Evolutionary conservation across 768 basidiomycete species (phyloP).

Genomic region (Dictyophora rubrovolvata): DNA sequence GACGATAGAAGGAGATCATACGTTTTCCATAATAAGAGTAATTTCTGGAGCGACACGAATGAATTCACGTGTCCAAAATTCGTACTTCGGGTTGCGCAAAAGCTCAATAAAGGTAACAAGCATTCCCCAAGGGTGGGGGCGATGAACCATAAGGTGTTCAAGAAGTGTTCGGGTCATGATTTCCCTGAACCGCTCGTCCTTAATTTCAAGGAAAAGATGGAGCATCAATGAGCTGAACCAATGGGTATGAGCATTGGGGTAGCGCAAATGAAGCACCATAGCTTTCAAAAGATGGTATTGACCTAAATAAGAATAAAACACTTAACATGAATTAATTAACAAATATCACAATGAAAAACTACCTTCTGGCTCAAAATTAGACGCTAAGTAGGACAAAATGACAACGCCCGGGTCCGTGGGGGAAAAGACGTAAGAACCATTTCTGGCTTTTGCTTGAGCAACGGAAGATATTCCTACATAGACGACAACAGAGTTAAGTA

Average conservation of each 20-base stretch:
- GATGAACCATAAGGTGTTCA: slow-evolving; percentile 87
- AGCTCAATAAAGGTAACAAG: slow-evolving; percentile 90
- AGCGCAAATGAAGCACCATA: slow-evolving; percentile 91
- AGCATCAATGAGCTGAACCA: slow-evolving; percentile 93
- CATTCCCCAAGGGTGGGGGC: slow-evolving; percentile 95
- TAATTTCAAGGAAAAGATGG: slow-evolving; percentile 74
- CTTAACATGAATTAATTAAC: background rate
- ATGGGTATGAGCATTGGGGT: slow-evolving; percentile 96
- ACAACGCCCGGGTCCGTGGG: slow-evolving; percentile 76
- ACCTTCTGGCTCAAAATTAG: slow-evolving; percentile 89
- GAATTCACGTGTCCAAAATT: slow-evolving; percentile 86
- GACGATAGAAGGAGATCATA: slow-evolving; percentile 30
- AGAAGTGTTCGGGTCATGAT: slow-evolving; percentile 82
- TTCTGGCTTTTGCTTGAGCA: slow-evolving; percentile 78
- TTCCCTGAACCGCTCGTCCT: slow-evolving; percentile 68
- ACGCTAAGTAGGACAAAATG: slow-evolving; percentile 71
- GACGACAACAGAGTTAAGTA: slow-evolving; percentile 92
- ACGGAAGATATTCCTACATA: slow-evolving; percentile 93
- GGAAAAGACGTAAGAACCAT: slow-evolving; percentile 73
- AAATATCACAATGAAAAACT: slow-evolving; percentile 5
- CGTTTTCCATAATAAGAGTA: slow-evolving; percentile 73
- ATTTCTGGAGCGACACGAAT: slow-evolving; percentile 80
- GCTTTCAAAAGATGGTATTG: slow-evolving; percentile 91
- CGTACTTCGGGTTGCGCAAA: slow-evolving; percentile 81
- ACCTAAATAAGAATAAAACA: slow-evolving; percentile 35